Evolutionary conservation across 2,329 filamentous ascomycete genomes (phyloP).

Genomic region (Neospermospora avenae): DNA sequence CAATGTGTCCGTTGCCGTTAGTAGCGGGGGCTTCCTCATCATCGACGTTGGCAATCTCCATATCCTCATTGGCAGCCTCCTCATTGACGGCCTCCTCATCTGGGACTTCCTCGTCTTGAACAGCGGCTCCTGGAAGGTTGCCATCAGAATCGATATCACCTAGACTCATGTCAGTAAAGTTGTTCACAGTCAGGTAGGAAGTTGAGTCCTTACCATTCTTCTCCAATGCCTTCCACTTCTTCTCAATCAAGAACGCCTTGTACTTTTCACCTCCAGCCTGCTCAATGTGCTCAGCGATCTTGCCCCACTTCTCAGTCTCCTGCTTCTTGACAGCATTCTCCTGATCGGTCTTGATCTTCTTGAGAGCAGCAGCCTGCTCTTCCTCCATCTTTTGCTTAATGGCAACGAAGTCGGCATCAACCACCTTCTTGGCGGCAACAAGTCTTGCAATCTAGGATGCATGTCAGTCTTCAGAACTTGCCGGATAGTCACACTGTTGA

Average conservation of each 20-base stretch:
- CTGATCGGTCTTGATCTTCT: conserved; percentile 4
- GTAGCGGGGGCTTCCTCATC: background rate
- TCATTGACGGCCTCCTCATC: background rate
- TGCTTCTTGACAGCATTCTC: conserved; percentile 4
- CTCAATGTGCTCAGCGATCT: conserved; percentile 9
- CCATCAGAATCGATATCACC: background rate
- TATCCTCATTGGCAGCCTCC: background rate
- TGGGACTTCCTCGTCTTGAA: conserved; percentile 3
- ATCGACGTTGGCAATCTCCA: background rate
- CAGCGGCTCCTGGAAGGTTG: background rate
- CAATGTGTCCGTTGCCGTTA: background rate
- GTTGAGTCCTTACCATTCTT: conserved; percentile 2
- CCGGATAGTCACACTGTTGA: background rate
- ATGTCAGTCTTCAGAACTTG: no score
- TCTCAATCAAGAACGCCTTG: conserved; percentile 9
- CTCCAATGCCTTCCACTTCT: conserved; percentile 12
- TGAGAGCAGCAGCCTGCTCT: background rate
- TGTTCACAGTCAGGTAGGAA: background rate
- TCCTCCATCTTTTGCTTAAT: background rate
- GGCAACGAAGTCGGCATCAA: background rate
- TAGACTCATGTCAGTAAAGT: background rate
- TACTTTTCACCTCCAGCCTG: conserved; percentile 1
- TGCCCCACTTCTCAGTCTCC: conserved; percentile 9
- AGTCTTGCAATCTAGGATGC: conserved; percentile 7
- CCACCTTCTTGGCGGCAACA: conserved; percentile 1